Evolutionary conservation across 768 basidiomycete species (phyloP), one percentile per base, ranked within the genome.

Genomic region (Auriscalpium microsporum): DNA sequence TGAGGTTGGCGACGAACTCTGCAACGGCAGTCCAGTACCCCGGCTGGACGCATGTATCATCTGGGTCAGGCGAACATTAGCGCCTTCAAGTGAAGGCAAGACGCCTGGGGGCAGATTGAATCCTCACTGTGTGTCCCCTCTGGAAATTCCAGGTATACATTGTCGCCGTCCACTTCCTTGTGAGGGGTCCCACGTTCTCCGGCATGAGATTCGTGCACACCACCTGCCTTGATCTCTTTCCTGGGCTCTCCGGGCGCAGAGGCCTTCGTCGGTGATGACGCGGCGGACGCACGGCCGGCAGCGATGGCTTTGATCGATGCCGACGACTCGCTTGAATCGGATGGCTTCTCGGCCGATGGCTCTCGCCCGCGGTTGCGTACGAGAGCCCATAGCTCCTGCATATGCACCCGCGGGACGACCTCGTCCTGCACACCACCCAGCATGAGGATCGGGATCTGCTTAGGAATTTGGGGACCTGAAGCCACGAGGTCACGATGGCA

Each of bases 391-490:
- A 89, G 73, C 6, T 78, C 78, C 21, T 75, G 74, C 89, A 94
- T 93, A 63, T 93, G 89, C 54, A 76, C 73, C 48, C 78, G 77
- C 11, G 86, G 87, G 2, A 94, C 84, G 8, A 93, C 75, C 58
- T 87, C 82, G 61, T 94, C 91, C 35, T 64, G 66, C 45, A 66
- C 63, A 1, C 94, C 94, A 52, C 86, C 87, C 28, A 97, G 71
- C 79, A 95, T 86, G 17, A 96, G 75, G 10, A 94, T 83, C 0
- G 91, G 91, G 3, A 77, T 85, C 3, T 72, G 74, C 28, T 74
- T 70, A 4, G 86, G 86, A 21, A 90, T 83, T 28, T 64, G 5
- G 66, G 67, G n/a, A 70, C 57, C 60, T 61, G 34, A 21, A 36
- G 13, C 2, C 11, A 13, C 46, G 28, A 44, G n/a, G 19, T 11